These are phyloP conservation scores for Nitzschia sp. DNA, from an alignment of 108 stramenopile genomes.

Conservation along the genomic window DNA sequence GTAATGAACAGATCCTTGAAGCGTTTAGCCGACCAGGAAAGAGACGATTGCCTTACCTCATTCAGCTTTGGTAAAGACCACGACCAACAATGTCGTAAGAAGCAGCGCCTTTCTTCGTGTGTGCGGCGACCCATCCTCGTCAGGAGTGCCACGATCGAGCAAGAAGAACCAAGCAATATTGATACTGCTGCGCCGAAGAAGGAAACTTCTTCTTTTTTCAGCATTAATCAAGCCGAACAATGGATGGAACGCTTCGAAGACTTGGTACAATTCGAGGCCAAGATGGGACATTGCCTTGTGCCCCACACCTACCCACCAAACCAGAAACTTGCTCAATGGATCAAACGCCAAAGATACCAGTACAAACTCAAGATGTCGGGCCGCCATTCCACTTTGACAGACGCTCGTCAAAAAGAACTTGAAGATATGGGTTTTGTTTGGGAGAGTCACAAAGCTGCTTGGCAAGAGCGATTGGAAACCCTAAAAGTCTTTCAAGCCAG, in stretches of 20 bases:
- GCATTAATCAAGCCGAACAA: slow-evolving; percentile 24
- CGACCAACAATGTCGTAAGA: neutral
- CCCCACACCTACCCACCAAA: slow-evolving; percentile 26
- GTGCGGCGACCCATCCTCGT: neutral
- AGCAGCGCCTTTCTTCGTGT: neutral
- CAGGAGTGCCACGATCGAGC: neutral
- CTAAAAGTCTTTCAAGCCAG: neutral
- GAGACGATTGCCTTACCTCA: too few relatives aligned
- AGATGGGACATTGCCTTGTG: slow-evolving; percentile 37
- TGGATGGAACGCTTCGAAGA: slow-evolving; percentile 37
- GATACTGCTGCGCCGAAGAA: neutral
- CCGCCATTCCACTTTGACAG: slow-evolving; percentile 28
- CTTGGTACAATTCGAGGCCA: slow-evolving; percentile 17
- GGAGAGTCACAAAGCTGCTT: slow-evolving; percentile 16
- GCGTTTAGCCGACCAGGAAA: too few relatives aligned
- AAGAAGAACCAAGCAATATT: neutral
- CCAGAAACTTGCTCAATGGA: slow-evolving; percentile 35
- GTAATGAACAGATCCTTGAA: too few relatives aligned
- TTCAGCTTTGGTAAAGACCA: too few relatives aligned
- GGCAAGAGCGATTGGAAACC: slow-evolving; percentile 10
- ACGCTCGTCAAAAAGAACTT: slow-evolving; percentile 28
- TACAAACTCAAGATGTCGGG: slow-evolving; percentile 39
- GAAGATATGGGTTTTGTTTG: slow-evolving; percentile 43
- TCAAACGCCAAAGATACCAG: slow-evolving; percentile 40
- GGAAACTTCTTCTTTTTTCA: slow-evolving; percentile 8